These are phyloP conservation scores for Hypoxylon sp. DNA, from an alignment of 2,329 filamentous ascomycete species.

Conservation along the genomic window DNA sequence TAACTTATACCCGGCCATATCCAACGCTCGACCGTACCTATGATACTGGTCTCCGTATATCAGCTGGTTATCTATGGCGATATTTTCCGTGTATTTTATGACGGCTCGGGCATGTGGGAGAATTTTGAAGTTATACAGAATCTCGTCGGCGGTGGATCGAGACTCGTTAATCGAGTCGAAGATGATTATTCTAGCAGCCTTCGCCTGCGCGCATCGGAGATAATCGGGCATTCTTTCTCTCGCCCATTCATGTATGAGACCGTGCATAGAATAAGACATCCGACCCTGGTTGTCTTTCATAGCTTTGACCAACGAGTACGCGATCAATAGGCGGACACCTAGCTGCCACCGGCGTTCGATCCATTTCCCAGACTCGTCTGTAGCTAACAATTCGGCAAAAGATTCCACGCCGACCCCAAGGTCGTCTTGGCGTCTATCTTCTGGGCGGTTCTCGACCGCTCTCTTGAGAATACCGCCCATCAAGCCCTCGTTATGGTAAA, in stretches of 20 bases:
- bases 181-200: constrained; percentile 20
- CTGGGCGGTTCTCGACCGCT: constrained; percentile 28
- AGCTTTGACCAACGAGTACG: constrained; percentile 22
- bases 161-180: constrained; percentile 26
- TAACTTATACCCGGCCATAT: too few species aligned
- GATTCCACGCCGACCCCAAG: constrained; percentile 11
- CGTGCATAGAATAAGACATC: constrained; percentile 21
- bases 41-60: background rate
- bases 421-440: constrained; percentile 17
- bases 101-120: constrained; percentile 14
- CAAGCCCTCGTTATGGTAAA: constrained; percentile 51
- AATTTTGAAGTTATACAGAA: constrained; percentile 1
- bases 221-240: constrained; percentile 15
- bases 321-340: constrained; percentile 18
- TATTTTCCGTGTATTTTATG: background rate
- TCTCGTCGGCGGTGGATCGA: background rate
- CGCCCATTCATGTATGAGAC: constrained; percentile 27
- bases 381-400: constrained; percentile 12
- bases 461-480: constrained; percentile 35
- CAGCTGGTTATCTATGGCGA: background rate
- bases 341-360: constrained; percentile 2
- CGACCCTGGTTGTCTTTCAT: background rate
- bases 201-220: background rate
- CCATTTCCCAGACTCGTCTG: constrained; percentile 23
- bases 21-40: too few species aligned